Conservation (phyloP, 306 rosid species). For the Cicer yamashitae region DNA sequence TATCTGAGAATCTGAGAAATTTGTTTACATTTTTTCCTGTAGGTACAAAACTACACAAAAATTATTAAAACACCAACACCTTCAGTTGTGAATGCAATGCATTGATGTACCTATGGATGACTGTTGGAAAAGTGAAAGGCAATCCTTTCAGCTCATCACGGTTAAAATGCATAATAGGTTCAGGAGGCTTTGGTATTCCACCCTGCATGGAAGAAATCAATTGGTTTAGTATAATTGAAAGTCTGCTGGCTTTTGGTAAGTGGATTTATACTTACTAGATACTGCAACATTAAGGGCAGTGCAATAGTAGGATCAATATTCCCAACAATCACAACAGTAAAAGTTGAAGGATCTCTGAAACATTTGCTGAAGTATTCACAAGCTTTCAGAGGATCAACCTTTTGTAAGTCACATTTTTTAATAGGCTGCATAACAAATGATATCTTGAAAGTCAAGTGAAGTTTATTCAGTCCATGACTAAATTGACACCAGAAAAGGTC, state of each 20-base stretch:
- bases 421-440: slow-evolving; percentile 69
- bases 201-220: slow-evolving; percentile 66
- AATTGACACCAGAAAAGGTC: slow-evolving; percentile 40
- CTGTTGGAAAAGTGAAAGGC: slow-evolving; percentile 82
- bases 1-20: slow-evolving; percentile 22
- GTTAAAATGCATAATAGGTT: slow-evolving; percentile 71
- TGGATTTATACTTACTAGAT: slow-evolving; percentile 67
- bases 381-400: slow-evolving; percentile 88
- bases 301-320: slow-evolving; percentile 82
- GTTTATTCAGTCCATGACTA: slow-evolving; percentile 36
- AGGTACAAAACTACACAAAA: slow-evolving; percentile 18
- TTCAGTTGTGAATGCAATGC: slow-evolving; percentile 39
- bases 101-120: slow-evolving; percentile 62
- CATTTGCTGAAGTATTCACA: slow-evolving; percentile 94
- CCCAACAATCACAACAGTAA: slow-evolving; percentile 88
- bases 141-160: slow-evolving; percentile 88
- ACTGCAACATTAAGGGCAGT: slow-evolving; percentile 87
- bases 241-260: slow-evolving; percentile 36
- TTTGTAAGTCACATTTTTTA: slow-evolving; percentile 74
- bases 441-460: slow-evolving; percentile 47
- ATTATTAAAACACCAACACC: slow-evolving; percentile 22
- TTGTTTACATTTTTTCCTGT: slow-evolving; percentile 10
- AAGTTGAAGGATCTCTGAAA: slow-evolving; percentile 92
- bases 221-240: slow-evolving; percentile 39
- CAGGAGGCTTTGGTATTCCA: slow-evolving; percentile 85